Evolutionary conservation across 1,284 basidiomycete genomes (phyloP).

Genomic region (Cryptococcus sp.): DNA sequence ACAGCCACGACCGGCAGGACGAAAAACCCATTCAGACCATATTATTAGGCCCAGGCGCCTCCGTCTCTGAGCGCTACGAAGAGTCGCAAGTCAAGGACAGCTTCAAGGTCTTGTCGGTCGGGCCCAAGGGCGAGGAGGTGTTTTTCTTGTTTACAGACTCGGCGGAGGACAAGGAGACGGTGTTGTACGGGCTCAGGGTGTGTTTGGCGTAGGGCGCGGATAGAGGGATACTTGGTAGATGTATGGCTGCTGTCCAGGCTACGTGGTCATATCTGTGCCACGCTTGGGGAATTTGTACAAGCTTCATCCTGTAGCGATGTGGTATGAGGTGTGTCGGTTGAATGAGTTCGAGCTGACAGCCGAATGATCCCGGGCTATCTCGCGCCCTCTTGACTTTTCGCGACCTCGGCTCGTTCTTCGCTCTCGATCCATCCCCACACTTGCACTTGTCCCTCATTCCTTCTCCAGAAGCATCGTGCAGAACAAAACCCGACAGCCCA

Average conservation of each 20-base stretch:
- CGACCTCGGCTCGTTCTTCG: background rate
- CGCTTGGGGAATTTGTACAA: no score
- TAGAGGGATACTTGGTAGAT: background rate
- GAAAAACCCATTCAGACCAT: slow-evolving; percentile 29
- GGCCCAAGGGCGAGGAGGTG: slow-evolving; percentile 27
- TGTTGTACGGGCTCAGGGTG: slow-evolving; percentile 33
- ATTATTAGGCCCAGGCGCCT: slow-evolving; percentile 10
- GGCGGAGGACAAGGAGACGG: slow-evolving; percentile 36
- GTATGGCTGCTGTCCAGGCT: background rate
- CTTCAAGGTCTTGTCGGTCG: slow-evolving; percentile 33
- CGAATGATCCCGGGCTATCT: background rate
- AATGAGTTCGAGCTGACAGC: background rate
- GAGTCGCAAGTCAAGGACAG: slow-evolving; percentile 44
- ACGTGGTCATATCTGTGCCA: background rate
- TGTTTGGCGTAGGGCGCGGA: slow-evolving; percentile 4
- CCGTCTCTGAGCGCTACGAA: slow-evolving; percentile 35
- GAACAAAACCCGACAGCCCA: background rate
- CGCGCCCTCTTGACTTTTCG: background rate
- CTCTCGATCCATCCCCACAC: background rate
- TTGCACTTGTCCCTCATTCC: background rate
- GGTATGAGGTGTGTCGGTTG: background rate
- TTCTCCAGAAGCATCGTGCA: no score
- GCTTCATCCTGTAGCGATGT: no score
- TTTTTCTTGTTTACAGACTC: slow-evolving; percentile 46
- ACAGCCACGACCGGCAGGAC: slow-evolving; percentile 21